A percentile compares a stretch with the other conserved stretches of the same genome.
These are phyloP conservation scores for Pythium monospermum DNA, from an alignment of 352 stramenopile species.

Conservation along the genomic window DNA sequence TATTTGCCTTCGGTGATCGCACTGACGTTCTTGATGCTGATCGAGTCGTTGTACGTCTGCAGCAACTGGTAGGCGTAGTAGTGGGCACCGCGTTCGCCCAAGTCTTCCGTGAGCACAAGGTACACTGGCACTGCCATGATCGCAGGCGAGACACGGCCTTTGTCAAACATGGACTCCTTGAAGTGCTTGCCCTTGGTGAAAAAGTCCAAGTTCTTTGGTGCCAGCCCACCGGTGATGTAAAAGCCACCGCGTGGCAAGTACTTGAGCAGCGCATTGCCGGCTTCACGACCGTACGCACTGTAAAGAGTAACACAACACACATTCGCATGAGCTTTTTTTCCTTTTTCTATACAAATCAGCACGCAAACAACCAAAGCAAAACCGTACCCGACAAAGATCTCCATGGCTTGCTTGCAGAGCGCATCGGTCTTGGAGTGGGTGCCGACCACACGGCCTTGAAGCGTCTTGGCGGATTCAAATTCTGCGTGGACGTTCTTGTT, in stretches of 20 bases:
- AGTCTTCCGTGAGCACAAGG: slow-evolving; percentile 87
- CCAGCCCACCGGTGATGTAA: slow-evolving; percentile 96
- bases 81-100: slow-evolving; percentile 87
- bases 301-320: not conserved
- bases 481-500: slow-evolving; percentile 72
- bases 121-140: slow-evolving; percentile 81
- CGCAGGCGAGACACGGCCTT: slow-evolving; percentile 81
- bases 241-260: slow-evolving; percentile 95
- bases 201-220: slow-evolving; percentile 95
- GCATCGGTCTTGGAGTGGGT: slow-evolving; percentile 81
- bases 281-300: slow-evolving; percentile 92
- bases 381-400: slow-evolving; percentile 92
- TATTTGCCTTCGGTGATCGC: slow-evolving; percentile 26
- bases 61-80: slow-evolving; percentile 83
- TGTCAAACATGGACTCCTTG: slow-evolving; percentile 82
- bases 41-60: slow-evolving; percentile 46
- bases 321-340: not conserved
- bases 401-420: slow-evolving; percentile 86
- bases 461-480: slow-evolving; percentile 50
- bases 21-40: slow-evolving; percentile 24
- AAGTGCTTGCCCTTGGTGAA: slow-evolving; percentile 86
- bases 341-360: not conserved
- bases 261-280: slow-evolving; percentile 92
- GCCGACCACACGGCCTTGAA: slow-evolving; percentile 83
- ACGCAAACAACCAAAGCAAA: not conserved